Base-by-base conservation (phyloP, 805 yeast genomes). In the Candida incommunis region DNA sequence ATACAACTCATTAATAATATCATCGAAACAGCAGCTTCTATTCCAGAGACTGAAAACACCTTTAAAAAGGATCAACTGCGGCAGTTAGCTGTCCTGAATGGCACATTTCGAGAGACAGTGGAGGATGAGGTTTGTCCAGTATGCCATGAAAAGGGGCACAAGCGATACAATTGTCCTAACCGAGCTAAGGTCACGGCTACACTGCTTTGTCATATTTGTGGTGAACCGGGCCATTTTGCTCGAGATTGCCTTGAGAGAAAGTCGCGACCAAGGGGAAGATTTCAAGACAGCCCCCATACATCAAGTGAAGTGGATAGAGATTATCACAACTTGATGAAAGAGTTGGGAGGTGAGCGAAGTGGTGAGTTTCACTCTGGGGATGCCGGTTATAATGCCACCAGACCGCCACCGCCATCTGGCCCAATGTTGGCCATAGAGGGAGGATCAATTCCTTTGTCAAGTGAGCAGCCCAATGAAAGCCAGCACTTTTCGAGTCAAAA, bases 11-110 rank as follows among this genome's bases (percentile, higher is more conserved):
- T 94, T 45, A 76, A 85, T 54, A 75, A 75, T 46, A 76, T 92
- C 44, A 77, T 94, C 15, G 76, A 82, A 45, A 81, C 80, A 50
- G 96, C 96, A 0, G 82, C 88, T 1, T 71, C 78, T 18, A 78
- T 94, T 0, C 98, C 98, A 1, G 90, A 82, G 50, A 96, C 95
- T 1, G 94, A 85, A 59, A 92, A 90, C 61, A 95, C 86, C 50
- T 70, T 84, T 59, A 92, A 92, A 57, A 70, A 96, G 48, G 85
- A 81, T 40, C 99, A 92, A 62, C 70, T 92, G 48, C 73, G 95
- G 51, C 95, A 90, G 57, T 70, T 92, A 54, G 99, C 99, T 0
- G 81, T 84, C 22, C 69, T 92, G 46, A 94, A 92, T 64, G 99
- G 99, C 62, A 92, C 98, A 0, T 68, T 87, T 41, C 73, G 97